Evolutionary conservation across 495 filamentous ascomycete species (phyloP), one percentile per base, ranked within the genome.

Genomic region (Neurospora terricola): DNA sequence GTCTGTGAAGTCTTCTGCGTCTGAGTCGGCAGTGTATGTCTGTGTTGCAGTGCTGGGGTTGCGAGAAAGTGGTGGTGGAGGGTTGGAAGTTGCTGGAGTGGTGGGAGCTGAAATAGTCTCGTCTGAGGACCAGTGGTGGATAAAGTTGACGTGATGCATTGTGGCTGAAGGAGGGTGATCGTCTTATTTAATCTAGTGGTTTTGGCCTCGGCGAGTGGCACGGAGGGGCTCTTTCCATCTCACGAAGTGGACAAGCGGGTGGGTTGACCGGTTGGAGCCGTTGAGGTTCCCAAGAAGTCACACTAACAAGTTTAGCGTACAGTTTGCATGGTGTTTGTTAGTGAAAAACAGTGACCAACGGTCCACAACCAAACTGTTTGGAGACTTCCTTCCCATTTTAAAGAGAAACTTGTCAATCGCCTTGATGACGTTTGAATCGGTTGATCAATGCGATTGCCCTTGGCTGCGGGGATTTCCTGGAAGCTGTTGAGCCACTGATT

Each of bases 91-190:
- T 38, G 71, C 6, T 27, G 23, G 23, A 54, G 23, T 62, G 23
- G 54, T 66, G 54, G 27, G 6, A 42, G 34, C 1, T 34, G 36
- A 21, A 18, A 45, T 36, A 72, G 34, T 70, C 16, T 70, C 27
- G 38, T 38, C 34, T 68, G 72, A 42, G 69, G 74, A 69, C 72
- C 72, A 76, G 62, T 73, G 42, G 38, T 76, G 72, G 62, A 68
- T 71, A 30, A 73, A 27, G 43, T 76, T 70, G 36, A 73, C 36
- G 72, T 73, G 72, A 8, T 76, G 62, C 72, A 73, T 70, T 23
- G 21, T 73, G 16, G 16, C 9, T 59, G 0, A 12, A 4, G 23
- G 48, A 1, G 21, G 21, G 48, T 4, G 27, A 34, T 66, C 54
- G 54, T 34, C 6, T 34, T 34, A 59, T 27, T 66, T 34, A 18